Percentiles rank a stretch among this genome's conserved stretches.
Conservation (phyloP, 2,329 filamentous ascomycete genomes). For the Trichothecium roseum region DNA sequence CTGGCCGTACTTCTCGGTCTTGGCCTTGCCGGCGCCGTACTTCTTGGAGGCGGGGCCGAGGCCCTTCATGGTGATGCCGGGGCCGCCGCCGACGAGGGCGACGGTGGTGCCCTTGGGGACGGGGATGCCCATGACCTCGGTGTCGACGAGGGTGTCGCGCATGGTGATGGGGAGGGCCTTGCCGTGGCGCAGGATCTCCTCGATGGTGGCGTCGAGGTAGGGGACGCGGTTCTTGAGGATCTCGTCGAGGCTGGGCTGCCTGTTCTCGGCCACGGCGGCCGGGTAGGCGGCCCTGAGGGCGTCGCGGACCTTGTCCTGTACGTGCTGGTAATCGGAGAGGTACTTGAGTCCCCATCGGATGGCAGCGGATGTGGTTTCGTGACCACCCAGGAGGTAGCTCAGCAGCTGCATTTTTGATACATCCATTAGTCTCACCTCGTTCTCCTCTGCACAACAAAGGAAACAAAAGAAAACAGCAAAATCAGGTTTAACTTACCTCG, state of each 20-base stretch:
- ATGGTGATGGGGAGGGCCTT: conserved; percentile 3
- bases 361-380: conserved; percentile 18
- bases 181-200: conserved; percentile 18
- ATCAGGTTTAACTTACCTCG: too few species aligned
- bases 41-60: conserved; percentile 5
- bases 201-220: conserved; percentile 19
- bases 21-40: not conserved
- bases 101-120: conserved; percentile 16
- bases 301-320: conserved; percentile 11
- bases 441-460: too few species aligned
- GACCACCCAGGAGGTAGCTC: conserved; percentile 18
- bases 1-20: not conserved
- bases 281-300: conserved; percentile 8
- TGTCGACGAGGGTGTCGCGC: conserved; percentile 9
- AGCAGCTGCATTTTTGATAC: conserved; percentile 3
- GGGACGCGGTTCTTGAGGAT: conserved; percentile 10
- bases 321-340: conserved; percentile 5
- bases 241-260: conserved; percentile 13
- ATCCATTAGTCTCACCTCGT: too few species aligned
- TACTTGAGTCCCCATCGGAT: conserved; percentile 13
- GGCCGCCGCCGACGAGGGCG: not conserved
- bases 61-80: conserved; percentile 5
- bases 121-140: conserved; percentile 12
- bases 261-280: conserved; percentile 8
- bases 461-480: too few species aligned